Evolutionary conservation across 495 filamentous ascomycete species (phyloP), one percentile per base, ranked within the genome.

Genomic region (Stereocaulon alpinum): DNA sequence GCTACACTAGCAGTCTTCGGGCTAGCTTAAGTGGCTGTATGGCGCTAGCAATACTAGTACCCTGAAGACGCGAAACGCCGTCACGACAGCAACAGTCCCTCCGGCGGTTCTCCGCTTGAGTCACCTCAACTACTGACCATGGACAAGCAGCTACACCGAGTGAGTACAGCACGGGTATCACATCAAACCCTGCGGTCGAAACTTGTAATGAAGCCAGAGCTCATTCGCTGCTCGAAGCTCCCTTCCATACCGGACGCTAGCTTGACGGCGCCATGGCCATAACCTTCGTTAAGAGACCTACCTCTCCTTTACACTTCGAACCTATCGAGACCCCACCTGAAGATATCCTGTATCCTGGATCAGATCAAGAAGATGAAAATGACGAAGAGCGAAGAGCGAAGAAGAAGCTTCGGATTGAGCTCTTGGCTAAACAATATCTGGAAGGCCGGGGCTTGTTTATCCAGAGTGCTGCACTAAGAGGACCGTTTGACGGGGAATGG

Each of bases 401-500:
- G 17, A 86, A 82, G 63, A 74, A 73, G 9, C 68, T 72, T 48
- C 73, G 80, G 64, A 80, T 82, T 56, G 85, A 89, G 67, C 70
- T 72, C 5, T 70, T 82, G 18, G 86, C 78, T 10, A 71, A 77
- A 40, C 70, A 78, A 17, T 89, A 83, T 61, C 72, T 87, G 29
- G 67, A 76, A 18, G 85, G 85, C 1, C 72, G 73, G 37, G 74
- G 77, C 3, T 61, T 85, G 1, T 76, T 80, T 56, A 77, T 91
- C 18, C 67, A 83, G 3, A 86, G 84, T 6, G 82, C 85, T 14
- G 74, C 75, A 11, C 69, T 89, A 18, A 75, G 71, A 22, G 86
- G 86, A 0, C 86, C 86, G 0, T 85, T 88, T 52, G 77, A 82
- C 17, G 68, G 74, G 0, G 77, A 74, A 30, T 89, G 86, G 86